These are phyloP conservation scores for Erysimum pusillum DNA, from an alignment of 441 rosid genomes.

Conservation along the genomic window DNA sequence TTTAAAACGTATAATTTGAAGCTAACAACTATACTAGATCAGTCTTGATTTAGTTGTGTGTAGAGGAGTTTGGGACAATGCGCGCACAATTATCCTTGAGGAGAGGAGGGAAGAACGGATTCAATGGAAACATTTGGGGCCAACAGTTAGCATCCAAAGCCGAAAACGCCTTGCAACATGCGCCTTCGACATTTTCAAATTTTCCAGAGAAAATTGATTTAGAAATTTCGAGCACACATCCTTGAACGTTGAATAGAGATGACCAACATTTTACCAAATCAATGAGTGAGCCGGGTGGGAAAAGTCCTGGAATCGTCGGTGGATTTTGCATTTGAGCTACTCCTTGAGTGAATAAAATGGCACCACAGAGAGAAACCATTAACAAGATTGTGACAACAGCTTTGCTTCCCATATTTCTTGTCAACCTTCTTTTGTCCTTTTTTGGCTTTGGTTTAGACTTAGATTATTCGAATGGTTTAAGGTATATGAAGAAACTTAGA, in stretches of 20 bases:
- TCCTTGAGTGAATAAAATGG: neutral
- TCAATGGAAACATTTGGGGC: slow-evolving; percentile 23
- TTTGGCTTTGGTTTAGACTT: neutral
- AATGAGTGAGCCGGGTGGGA: neutral
- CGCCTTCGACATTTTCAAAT: slow-evolving; percentile 12
- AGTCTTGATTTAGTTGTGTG: neutral
- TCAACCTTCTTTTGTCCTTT: neutral
- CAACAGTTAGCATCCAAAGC: slow-evolving; percentile 19
- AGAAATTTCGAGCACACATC: slow-evolving; percentile 13
- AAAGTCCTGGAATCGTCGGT: neutral
- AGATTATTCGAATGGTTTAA: too few species aligned
- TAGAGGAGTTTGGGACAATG: neutral
- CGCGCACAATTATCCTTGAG: slow-evolving; percentile 9
- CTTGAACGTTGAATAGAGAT: slow-evolving; percentile 1
- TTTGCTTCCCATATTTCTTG: neutral
- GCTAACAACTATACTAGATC: neutral
- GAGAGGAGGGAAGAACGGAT: slow-evolving; percentile 5
- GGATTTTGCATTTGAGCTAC: neutral
- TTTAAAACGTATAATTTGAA: neutral
- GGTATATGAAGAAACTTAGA: neutral
- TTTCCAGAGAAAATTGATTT: slow-evolving; percentile 20
- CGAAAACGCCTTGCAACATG: neutral
- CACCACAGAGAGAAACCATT: neutral
- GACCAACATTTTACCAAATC: slow-evolving; percentile 24
- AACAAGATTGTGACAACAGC: neutral